phyloP scores from a whole-genome alignment of 2,329 filamentous ascomycete genomes.

The Ophiostoma perfectum region DNA sequence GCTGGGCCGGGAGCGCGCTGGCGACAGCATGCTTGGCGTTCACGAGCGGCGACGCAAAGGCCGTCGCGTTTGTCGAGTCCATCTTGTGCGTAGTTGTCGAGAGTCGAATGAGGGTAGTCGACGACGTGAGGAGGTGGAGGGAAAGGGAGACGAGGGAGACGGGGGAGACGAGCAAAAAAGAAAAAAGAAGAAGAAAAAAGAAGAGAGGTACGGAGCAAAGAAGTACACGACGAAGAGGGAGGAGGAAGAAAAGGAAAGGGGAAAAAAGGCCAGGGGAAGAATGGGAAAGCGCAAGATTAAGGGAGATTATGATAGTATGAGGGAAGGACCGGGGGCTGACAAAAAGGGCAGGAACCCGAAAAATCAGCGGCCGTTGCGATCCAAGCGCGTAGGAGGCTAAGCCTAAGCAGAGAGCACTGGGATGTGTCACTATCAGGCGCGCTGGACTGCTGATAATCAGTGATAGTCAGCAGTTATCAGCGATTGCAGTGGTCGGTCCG shows the following conservation, averaged over 20 bases:
- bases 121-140: neutral
- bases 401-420: neutral
- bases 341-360: constrained; percentile 6
- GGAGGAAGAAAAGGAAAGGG: neutral
- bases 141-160: neutral
- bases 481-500: neutral
- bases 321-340: neutral
- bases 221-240: neutral
- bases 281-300: neutral
- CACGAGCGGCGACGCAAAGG: constrained; percentile 63
- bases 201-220: neutral
- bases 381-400: constrained; percentile 12
- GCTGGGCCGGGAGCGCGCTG: constrained; percentile 48
- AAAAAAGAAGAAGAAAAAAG: neutral
- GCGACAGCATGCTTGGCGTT: constrained; percentile 46
- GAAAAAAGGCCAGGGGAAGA: neutral
- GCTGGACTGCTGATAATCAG: neutral
- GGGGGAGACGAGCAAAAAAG: neutral
- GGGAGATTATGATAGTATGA: constrained; percentile 11
- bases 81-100: constrained; percentile 19
- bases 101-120: neutral
- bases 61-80: constrained; percentile 50
- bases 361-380: constrained; percentile 13
- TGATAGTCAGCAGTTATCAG: neutral
- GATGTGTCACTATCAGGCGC: neutral